Base-by-base conservation (phyloP, 371 early-diverging fungal genomes). In the Rhizopus arrhizus region DNA sequence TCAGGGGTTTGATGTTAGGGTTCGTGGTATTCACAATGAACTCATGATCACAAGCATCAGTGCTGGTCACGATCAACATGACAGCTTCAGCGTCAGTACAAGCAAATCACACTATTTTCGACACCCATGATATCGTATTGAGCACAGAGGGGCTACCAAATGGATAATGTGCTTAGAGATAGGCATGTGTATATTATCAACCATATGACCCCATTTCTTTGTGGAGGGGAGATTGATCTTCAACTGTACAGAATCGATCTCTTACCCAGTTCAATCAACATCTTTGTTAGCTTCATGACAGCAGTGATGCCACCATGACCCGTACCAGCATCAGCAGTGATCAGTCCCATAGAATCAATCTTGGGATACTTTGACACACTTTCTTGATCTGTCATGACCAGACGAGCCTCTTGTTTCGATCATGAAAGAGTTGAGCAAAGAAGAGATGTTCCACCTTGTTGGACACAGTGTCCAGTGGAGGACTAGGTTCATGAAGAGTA, bases 141-240 rank as follows among this genome's bases (percentile, higher is more conserved):
- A 56, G 95, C 90, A 72, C 99, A 92, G 72, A 92, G 87, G 64
- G 64, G 97, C 97, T 31, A 96, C 90, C 54, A 97, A 81, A 54
- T 97, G 92, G 85, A 93, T 95, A 81, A 97, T 96, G 82, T 98
- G 99, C 73, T 98, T 97, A 16, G 89, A 86, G 51, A 95, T 93
- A 34, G 99, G 96, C 9, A 98, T 97, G 31, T 97, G 80, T 28
- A 98, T 97, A 78, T 98, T 98, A 64, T 97, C 98, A 51, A 96
- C 97, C 96, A 97, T 95, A 81, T 98, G 99, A 16, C 97, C 97
- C 76, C 97, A 98, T 85, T 98, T 98, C 74, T 98, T 98, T 62
- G 95, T 95, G 58, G 92, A 91, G 11, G 97, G 22, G 22, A 56
- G 94, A 91, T 77, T 91, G 93, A 78, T 98, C 99, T 77, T 98